These are phyloP conservation scores for Hansenula lynferdii DNA, from an alignment of 1,139 yeast genomes.

Conservation along the genomic window DNA sequence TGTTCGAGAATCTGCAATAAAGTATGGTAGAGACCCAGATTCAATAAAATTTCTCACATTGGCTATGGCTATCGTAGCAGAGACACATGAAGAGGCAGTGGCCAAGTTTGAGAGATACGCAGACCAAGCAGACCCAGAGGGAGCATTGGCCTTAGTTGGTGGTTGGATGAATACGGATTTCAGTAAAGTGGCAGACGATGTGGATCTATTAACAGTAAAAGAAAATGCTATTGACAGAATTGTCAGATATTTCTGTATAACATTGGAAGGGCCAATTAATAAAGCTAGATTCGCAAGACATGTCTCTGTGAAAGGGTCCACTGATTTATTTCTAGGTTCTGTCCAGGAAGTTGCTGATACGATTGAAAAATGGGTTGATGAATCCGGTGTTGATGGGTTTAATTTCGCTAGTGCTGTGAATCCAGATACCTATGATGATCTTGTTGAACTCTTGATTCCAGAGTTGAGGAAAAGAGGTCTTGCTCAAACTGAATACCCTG, in stretches of 20 bases:
- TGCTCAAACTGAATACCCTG: conserved; percentile 21
- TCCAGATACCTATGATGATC: conserved; percentile 29
- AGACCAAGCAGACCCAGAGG: conserved; percentile 25
- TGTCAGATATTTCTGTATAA: conserved; percentile 19
- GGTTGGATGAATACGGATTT: conserved; percentile 30
- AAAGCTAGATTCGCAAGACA: conserved; percentile 20
- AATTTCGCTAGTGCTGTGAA: conserved; percentile 28
- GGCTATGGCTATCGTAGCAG: conserved; percentile 23
- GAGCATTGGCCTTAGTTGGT: conserved; percentile 28
- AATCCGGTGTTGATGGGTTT: conserved; percentile 31
- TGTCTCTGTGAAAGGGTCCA: conserved; percentile 27
- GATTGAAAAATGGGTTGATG: conserved; percentile 29
- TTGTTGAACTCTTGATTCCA: conserved; percentile 28
- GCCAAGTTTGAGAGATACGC: conserved; percentile 21
- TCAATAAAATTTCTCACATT: conserved; percentile 24
- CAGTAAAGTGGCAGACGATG: conserved; percentile 22
- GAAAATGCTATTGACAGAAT: conserved; percentile 19
- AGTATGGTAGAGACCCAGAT: conserved; percentile 21
- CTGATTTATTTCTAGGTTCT: conserved; percentile 28
- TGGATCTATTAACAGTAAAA: conserved; percentile 22
- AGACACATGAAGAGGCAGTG: conserved; percentile 27
- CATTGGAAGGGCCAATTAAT: conserved; percentile 20
- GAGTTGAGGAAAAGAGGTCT: conserved; percentile 27
- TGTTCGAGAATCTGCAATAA: conserved; percentile 17
- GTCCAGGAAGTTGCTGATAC: conserved; percentile 27